phyloP scores from a whole-genome alignment of 1,284 basidiomycete species.

The Ceratobasidium sp. region DNA sequence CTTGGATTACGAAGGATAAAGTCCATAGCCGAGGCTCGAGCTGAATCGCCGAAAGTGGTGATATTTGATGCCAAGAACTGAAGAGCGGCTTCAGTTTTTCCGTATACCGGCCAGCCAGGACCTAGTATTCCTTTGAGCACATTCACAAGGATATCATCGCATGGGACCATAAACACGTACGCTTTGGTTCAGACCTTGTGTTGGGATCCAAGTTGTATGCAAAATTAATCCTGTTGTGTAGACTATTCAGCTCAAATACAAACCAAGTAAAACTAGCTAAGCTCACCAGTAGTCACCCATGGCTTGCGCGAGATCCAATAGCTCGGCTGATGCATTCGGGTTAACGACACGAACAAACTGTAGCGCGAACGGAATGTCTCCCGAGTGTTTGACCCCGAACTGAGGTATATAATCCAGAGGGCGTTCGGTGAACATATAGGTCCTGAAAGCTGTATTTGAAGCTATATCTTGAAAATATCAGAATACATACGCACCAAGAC shows the following conservation, averaged over 20 bases:
- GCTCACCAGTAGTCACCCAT: constrained; percentile 37
- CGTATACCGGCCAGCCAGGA: constrained; percentile 22
- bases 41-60: constrained; percentile 23
- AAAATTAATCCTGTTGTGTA: constrained; percentile 8
- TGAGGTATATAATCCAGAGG: too few species aligned
- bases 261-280: background rate
- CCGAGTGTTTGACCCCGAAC: constrained; percentile 11
- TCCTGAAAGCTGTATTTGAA: too few species aligned
- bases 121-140: background rate
- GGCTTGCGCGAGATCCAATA: background rate
- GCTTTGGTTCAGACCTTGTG: background rate
- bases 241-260: background rate
- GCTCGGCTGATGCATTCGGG: constrained; percentile 13
- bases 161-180: too few species aligned
- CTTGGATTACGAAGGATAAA: constrained; percentile 14
- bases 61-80: constrained; percentile 29
- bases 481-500: too few species aligned
- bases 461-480: too few species aligned
- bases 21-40: constrained; percentile 9
- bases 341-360: background rate
- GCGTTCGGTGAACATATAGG: too few species aligned
- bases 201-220: constrained; percentile 36
- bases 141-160: background rate
- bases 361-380: constrained; percentile 17
- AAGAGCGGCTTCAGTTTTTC: background rate